Evolutionary conservation across 257 asterid genomes (phyloP).

Genomic region (Gynochthodes officinalis): DNA sequence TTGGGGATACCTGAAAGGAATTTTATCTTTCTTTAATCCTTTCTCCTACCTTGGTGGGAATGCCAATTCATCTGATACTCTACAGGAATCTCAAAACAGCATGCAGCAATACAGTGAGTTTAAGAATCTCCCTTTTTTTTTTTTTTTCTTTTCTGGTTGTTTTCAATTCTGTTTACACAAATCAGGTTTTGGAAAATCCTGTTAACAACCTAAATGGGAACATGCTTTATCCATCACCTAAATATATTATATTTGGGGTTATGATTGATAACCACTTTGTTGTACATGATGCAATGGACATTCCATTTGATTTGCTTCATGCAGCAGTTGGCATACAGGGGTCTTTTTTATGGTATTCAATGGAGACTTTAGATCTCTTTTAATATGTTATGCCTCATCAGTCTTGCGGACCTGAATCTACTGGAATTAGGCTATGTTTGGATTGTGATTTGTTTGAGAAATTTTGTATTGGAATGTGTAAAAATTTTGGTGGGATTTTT

Average conservation of each 20-base stretch:
- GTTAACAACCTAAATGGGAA: neutral
- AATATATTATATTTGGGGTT: neutral
- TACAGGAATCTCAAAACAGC: conserved; percentile 51
- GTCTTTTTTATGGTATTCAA: neutral
- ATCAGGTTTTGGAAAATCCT: neutral
- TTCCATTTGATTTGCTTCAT: neutral
- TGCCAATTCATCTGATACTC: conserved; percentile 35
- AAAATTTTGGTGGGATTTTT: too few species aligned
- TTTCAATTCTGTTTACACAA: neutral
- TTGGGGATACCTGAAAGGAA: conserved; percentile 57
- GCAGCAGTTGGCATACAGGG: neutral
- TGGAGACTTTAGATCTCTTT: neutral
- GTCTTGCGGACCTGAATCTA: neutral
- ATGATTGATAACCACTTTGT: neutral
- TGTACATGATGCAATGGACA: neutral
- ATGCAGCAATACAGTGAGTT: conserved; percentile 52
- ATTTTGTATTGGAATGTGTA: too few species aligned
- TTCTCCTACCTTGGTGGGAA: conserved; percentile 62
- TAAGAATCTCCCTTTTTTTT: too few species aligned
- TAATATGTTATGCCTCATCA: neutral
- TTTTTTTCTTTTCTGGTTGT: too few species aligned
- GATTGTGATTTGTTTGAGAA: too few species aligned
- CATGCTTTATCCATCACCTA: neutral
- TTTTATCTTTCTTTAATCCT: conserved; percentile 70
- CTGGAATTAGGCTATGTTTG: too few species aligned